These are phyloP conservation scores for Colletotrichum caudatum DNA, from an alignment of 2,329 filamentous ascomycete species.

Conservation along the genomic window DNA sequence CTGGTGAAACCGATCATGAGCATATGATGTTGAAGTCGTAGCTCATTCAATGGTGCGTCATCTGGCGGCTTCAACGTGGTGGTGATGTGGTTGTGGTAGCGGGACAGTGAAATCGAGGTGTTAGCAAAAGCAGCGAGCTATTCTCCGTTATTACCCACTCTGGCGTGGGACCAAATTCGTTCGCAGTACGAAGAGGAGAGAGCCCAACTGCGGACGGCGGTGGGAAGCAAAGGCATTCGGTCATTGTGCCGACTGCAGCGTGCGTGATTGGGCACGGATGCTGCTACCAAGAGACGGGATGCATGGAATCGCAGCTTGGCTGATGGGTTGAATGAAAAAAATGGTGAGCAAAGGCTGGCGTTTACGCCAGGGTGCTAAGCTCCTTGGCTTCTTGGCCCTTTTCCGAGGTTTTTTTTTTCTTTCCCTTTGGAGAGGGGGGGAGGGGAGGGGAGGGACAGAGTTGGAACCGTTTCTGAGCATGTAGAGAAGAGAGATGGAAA, in stretches of 20 bases:
- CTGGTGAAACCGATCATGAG: too few relatives aligned
- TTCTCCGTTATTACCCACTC: background rate
- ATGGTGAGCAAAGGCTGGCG: constrained; percentile 26
- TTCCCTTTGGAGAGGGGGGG: too few relatives aligned
- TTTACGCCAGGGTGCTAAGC: constrained; percentile 37
- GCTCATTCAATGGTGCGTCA: background rate
- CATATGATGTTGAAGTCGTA: background rate
- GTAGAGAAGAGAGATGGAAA: constrained; percentile 10
- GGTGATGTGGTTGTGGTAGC: background rate
- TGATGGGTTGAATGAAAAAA: background rate
- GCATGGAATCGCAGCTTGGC: constrained; percentile 37
- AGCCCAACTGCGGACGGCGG: background rate
- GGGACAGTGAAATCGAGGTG: background rate
- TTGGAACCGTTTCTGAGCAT: constrained; percentile 7
- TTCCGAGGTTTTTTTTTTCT: too few relatives aligned
- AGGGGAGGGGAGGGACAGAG: background rate
- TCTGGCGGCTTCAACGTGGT: background rate
- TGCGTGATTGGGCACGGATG: constrained; percentile 29
- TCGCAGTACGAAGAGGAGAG: background rate
- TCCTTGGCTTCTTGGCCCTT: constrained; percentile 24
- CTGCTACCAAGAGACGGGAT: constrained; percentile 34
- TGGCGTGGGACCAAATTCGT: background rate
- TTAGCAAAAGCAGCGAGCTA: background rate
- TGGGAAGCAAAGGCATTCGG: constrained; percentile 25
- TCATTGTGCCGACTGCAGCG: constrained; percentile 37